Evolutionary conservation across 2,329 filamentous ascomycete species (phyloP).

Genomic region (Sporothrix pallida): DNA sequence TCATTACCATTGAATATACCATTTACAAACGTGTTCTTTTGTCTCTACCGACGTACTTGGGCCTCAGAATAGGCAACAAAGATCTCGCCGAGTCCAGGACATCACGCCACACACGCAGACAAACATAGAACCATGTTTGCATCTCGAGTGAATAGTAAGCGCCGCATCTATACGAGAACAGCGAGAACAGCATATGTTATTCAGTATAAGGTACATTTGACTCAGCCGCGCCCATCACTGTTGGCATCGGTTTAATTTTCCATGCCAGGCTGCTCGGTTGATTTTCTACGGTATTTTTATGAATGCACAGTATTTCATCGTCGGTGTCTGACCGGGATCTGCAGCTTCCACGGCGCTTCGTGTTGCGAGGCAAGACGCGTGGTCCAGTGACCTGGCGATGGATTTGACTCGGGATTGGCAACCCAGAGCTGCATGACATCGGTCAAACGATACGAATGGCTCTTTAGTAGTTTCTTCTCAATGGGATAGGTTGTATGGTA

Average conservation of each 20-base stretch:
- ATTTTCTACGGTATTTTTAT: too few species aligned
- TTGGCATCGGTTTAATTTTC: too few species aligned
- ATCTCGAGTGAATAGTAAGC: neutral
- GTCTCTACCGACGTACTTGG: neutral
- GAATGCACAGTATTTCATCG: neutral
- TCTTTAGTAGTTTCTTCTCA: too few species aligned
- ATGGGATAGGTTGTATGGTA: neutral
- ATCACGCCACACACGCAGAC: neutral
- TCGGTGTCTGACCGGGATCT: constrained; percentile 24
- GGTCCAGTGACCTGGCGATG: constrained; percentile 18
- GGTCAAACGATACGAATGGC: too few species aligned
- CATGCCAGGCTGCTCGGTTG: too few species aligned
- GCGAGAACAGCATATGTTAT: too few species aligned
- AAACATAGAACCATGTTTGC: neutral
- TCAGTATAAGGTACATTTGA: too few species aligned
- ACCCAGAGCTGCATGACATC: too few species aligned
- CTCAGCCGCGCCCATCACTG: neutral
- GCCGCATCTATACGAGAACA: neutral
- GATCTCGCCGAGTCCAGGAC: neutral
- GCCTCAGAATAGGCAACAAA: neutral
- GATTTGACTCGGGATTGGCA: neutral
- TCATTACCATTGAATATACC: constrained; percentile 4
- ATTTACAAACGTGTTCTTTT: neutral
- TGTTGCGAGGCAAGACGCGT: neutral
- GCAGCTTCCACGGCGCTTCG: neutral